These are phyloP conservation scores for Suillus weaverae DNA, from an alignment of 768 basidiomycete species.

Conservation along the genomic window DNA sequence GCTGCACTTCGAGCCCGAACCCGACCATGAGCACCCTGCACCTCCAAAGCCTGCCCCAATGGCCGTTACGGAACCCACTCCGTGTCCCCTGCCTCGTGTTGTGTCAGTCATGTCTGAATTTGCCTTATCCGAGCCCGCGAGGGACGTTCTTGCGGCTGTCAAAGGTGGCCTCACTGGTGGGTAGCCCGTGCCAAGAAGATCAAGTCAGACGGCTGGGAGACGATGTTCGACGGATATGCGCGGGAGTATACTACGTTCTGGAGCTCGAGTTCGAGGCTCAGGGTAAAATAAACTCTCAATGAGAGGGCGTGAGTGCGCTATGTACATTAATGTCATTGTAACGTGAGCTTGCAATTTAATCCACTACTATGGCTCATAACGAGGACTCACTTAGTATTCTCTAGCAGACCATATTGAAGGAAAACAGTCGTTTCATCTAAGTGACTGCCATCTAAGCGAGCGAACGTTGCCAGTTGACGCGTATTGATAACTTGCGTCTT, in stretches of 20 bases:
- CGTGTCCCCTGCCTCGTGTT: slow-evolving; percentile 63
- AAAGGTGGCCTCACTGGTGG: slow-evolving; percentile 73
- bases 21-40: neutral
- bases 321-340: neutral
- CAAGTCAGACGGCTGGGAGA: slow-evolving; percentile 71
- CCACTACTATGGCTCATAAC: neutral
- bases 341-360: neutral
- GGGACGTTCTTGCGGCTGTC: slow-evolving; percentile 74
- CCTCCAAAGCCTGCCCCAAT: slow-evolving; percentile 35
- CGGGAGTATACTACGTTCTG: slow-evolving; percentile 76
- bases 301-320: slow-evolving; percentile 56
- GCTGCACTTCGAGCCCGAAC: slow-evolving; percentile 70
- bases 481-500: neutral
- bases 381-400: neutral
- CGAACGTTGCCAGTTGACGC: neutral
- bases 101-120: slow-evolving; percentile 77
- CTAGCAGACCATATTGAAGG: neutral
- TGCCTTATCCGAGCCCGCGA: slow-evolving; percentile 74
- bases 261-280: slow-evolving; percentile 87
- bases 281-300: slow-evolving; percentile 81
- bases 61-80: slow-evolving; percentile 30
- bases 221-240: slow-evolving; percentile 76
- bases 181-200: slow-evolving; percentile 73
- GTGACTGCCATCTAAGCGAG: neutral
- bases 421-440: neutral